These are phyloP conservation scores for Eustoma russellianum DNA, from an alignment of 257 asterid species.

Conservation along the genomic window DNA sequence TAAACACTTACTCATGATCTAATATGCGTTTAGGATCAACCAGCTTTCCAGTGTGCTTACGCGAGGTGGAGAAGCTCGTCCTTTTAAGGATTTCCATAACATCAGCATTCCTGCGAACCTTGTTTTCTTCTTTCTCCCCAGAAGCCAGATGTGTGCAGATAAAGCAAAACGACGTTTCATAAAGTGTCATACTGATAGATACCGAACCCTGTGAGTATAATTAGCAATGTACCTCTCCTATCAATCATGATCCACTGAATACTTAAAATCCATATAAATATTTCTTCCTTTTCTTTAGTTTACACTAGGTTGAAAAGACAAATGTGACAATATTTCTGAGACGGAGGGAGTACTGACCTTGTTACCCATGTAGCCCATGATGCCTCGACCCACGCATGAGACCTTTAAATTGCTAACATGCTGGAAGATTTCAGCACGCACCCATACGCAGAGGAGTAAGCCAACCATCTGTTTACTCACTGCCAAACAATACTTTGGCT, in stretches of 20 bases:
- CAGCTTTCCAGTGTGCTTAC: too few relatives aligned
- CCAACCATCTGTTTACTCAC: conserved; percentile 31
- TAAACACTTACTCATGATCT: not conserved
- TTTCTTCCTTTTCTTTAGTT: too few relatives aligned
- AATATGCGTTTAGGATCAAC: too few relatives aligned
- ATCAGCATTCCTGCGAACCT: conserved; percentile 22
- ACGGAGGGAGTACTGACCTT: too few relatives aligned
- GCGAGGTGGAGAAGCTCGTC: conserved; percentile 15
- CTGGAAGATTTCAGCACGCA: conserved; percentile 15
- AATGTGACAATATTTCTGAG: too few relatives aligned
- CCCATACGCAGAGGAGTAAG: conserved; percentile 22
- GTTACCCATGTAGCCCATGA: conserved; percentile 27
- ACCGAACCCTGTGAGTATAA: conserved; percentile 24
- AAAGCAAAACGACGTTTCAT: conserved; percentile 27
- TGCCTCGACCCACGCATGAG: conserved; percentile 25
- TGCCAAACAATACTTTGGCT: conserved; percentile 15
- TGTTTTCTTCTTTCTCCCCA: conserved; percentile 27
- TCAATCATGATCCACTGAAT: not conserved
- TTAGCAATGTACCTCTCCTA: not conserved
- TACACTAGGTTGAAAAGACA: too few relatives aligned
- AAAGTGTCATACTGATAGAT: conserved; percentile 25
- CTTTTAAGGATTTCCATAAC: conserved; percentile 25
- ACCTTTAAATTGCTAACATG: conserved; percentile 17
- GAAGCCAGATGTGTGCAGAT: conserved; percentile 25
- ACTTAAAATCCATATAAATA: too few relatives aligned